A percentile compares a stretch with the other conserved stretches of the same genome.
phyloP scores from a whole-genome alignment of 768 basidiomycete genomes.

The Pleurotus eryngii region DNA sequence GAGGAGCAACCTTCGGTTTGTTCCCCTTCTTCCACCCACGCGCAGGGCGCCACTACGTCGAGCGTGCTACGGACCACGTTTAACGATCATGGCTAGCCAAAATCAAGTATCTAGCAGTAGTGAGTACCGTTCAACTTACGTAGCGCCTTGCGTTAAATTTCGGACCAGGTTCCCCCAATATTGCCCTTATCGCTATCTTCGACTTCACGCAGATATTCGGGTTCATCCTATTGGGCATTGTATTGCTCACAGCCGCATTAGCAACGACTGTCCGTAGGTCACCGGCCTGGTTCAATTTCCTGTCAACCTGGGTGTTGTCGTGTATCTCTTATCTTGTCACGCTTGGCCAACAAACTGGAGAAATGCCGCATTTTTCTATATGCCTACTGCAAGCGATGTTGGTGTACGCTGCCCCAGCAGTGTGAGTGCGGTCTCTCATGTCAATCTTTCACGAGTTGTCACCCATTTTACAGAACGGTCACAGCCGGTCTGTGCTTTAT shows the following conservation, averaged over 20 bases:
- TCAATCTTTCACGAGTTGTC: too few species aligned
- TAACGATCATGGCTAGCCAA: too few species aligned
- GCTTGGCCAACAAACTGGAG: background rate
- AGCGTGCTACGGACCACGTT: too few species aligned
- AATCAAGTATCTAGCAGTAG: too few species aligned
- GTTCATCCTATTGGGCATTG: background rate
- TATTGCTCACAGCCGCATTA: background rate
- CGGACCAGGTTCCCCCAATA: background rate
- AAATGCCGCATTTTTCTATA: background rate
- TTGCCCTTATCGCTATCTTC: background rate
- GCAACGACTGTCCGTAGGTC: background rate
- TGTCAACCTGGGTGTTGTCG: background rate
- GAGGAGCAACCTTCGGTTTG: too few species aligned
- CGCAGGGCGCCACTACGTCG: too few species aligned
- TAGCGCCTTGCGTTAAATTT: too few species aligned
- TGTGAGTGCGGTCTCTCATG: background rate
- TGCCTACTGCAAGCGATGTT: slow-evolving; percentile 1
- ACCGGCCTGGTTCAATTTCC: background rate
- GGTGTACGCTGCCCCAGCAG: background rate
- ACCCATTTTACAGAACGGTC: background rate
- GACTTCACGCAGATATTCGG: background rate
- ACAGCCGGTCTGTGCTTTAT: background rate
- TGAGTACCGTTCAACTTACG: too few species aligned
- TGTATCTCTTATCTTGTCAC: background rate
- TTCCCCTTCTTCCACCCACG: too few species aligned